A percentile compares a stretch with the other conserved stretches of the same genome.
Evolutionary conservation across 805 yeast genomes (phyloP).

Genomic region (Tetrapisispora fleetii): DNA sequence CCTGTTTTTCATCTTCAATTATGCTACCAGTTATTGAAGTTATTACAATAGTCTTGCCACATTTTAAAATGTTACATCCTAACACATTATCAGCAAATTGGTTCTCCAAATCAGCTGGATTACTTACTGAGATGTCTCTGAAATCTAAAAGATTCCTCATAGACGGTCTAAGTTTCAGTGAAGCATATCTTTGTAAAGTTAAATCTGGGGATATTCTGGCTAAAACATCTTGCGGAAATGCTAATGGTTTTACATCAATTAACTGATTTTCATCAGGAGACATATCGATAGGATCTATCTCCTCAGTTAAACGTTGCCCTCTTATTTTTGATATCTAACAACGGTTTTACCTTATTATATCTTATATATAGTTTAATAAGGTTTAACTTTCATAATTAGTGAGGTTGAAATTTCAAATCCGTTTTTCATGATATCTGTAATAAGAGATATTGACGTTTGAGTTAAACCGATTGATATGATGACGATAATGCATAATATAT

Average conservation of each 20-base stretch:
- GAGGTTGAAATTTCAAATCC: no score
- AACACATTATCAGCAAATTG: constrained; percentile 26
- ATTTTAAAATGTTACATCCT: constrained; percentile 60
- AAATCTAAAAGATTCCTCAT: constrained; percentile 64
- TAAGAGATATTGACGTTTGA: no score
- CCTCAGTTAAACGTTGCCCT: no score
- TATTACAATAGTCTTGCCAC: constrained; percentile 64
- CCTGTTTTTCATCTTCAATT: constrained; percentile 41
- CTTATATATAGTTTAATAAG: no score
- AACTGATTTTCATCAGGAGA: constrained; percentile 4
- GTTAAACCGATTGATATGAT: background rate
- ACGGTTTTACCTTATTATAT: no score
- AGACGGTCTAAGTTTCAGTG: constrained; percentile 68
- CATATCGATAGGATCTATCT: background rate
- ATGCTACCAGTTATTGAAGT: constrained; percentile 64
- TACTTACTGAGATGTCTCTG: constrained; percentile 41
- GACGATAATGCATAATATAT: no score
- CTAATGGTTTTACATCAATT: constrained; percentile 36
- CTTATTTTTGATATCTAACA: no score
- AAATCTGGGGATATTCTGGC: constrained; percentile 81
- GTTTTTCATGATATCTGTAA: no score
- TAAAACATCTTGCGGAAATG: constrained; percentile 73
- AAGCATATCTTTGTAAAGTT: constrained; percentile 68
- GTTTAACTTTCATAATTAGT: no score
- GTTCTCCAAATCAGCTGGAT: background rate